Conservation (phyloP, 2,329 filamentous ascomycete species). For the Microsporum ferrugineum region DNA sequence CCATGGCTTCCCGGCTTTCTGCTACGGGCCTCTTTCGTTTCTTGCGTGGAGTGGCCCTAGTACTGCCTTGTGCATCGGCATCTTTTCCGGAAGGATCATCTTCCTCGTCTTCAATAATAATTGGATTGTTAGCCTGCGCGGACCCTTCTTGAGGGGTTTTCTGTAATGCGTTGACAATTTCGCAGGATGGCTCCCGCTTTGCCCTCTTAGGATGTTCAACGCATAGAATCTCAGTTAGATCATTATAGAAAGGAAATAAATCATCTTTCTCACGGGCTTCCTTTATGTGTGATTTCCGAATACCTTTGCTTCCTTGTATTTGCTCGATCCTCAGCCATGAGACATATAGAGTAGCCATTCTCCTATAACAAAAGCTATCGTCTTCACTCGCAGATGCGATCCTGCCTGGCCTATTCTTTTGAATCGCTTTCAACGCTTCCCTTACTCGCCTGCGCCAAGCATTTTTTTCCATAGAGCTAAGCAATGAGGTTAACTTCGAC, state of each 20-base stretch:
- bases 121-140: not conserved
- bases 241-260: slow-evolving; percentile 23
- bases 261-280: slow-evolving; percentile 17
- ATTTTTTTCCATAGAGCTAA: not conserved
- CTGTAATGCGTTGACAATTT: not conserved
- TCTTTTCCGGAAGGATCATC: not conserved
- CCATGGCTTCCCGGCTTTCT: slow-evolving; percentile 40
- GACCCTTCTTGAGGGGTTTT: not conserved
- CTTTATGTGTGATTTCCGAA: slow-evolving; percentile 16
- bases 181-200: not conserved
- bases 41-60: slow-evolving; percentile 29
- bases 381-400: slow-evolving; percentile 13
- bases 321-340: slow-evolving; percentile 24
- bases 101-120: not conserved
- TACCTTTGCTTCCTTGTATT: slow-evolving; percentile 12
- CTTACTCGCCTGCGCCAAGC: not conserved
- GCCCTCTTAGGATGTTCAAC: not conserved
- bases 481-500: not conserved
- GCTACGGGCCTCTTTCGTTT: slow-evolving; percentile 39
- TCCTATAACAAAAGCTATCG: slow-evolving; percentile 13
- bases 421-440: not conserved
- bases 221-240: slow-evolving; percentile 19
- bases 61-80: not conserved
- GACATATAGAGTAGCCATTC: slow-evolving; percentile 22
- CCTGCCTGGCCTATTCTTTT: slow-evolving; percentile 9